These are phyloP conservation scores for Santalum album DNA, from an alignment of 164 flowering plant genomes.

Conservation along the genomic window DNA sequence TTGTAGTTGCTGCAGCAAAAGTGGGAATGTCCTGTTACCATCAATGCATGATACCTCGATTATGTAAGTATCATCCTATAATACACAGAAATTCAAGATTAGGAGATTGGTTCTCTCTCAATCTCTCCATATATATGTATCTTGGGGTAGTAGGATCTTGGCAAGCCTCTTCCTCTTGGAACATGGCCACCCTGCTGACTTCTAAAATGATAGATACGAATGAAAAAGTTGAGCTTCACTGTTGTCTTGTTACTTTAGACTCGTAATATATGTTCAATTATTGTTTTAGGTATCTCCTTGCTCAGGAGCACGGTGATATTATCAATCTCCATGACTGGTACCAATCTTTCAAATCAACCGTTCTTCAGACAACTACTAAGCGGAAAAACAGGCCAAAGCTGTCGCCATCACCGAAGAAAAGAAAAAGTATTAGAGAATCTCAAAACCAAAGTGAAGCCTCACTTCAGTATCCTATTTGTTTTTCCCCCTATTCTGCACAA, in stretches of 20 bases:
- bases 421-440: conserved; percentile 28
- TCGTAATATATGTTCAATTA: conserved; percentile 3
- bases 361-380: conserved; percentile 22
- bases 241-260: background rate
- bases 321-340: conserved; percentile 96
- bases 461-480: conserved; percentile 59
- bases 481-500: background rate
- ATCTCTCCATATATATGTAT: too few species aligned
- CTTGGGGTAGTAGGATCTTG: too few species aligned
- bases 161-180: too few species aligned
- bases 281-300: conserved; percentile 46
- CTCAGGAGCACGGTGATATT: conserved; percentile 93
- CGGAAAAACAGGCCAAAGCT: conserved; percentile 35
- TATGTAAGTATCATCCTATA: conserved; percentile 33
- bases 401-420: conserved; percentile 50
- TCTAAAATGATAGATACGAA: too few species aligned
- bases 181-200: too few species aligned
- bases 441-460: conserved; percentile 45
- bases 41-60: conserved; percentile 81
- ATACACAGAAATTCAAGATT: too few species aligned
- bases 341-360: conserved; percentile 58
- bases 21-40: conserved; percentile 25
- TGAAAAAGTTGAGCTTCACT: too few species aligned
- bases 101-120: too few species aligned
- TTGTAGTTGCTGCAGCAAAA: conserved; percentile 69